Evolutionary conservation across 164 flowering plant species (phyloP).

Genomic region (Vitis cinerea): DNA sequence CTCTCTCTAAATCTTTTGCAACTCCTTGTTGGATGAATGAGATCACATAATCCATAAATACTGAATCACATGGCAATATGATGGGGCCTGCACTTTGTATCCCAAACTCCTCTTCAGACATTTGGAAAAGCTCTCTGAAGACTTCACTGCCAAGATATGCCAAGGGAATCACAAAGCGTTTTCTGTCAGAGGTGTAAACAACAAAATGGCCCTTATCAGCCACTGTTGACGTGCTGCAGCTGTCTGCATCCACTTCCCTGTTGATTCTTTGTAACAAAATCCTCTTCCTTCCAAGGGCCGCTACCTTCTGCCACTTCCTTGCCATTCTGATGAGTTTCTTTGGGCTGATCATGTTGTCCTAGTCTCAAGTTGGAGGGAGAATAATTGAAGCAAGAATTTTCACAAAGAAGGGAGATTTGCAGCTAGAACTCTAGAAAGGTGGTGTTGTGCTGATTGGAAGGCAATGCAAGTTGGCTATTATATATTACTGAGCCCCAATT

Average conservation of each 20-base stretch:
- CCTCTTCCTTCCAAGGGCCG: not conserved
- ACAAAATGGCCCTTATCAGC: conserved; percentile 8
- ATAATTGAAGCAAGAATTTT: not conserved
- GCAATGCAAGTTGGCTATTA: too few relatives aligned
- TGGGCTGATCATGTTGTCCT: conserved; percentile 9
- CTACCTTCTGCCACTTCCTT: conserved; percentile 5
- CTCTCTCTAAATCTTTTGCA: conserved; percentile 1
- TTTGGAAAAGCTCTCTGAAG: not conserved
- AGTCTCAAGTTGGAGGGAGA: not conserved
- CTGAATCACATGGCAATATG: conserved; percentile 2
- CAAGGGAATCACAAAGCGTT: not conserved
- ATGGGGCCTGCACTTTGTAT: not conserved
- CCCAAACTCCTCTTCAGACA: conserved; percentile 8
- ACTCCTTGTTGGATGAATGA: not conserved
- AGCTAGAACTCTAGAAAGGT: not conserved
- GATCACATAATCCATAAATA: not conserved
- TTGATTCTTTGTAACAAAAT: not conserved
- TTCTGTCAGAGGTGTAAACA: not conserved
- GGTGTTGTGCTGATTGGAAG: not conserved
- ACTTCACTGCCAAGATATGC: not conserved
- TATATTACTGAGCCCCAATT: too few relatives aligned
- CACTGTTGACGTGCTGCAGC: not conserved
- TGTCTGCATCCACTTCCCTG: not conserved
- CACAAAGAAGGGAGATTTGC: not conserved
- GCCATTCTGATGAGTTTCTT: conserved; percentile 2